Evolutionary conservation across 116 monocot species (phyloP).

Genomic region (Iris pallida): DNA sequence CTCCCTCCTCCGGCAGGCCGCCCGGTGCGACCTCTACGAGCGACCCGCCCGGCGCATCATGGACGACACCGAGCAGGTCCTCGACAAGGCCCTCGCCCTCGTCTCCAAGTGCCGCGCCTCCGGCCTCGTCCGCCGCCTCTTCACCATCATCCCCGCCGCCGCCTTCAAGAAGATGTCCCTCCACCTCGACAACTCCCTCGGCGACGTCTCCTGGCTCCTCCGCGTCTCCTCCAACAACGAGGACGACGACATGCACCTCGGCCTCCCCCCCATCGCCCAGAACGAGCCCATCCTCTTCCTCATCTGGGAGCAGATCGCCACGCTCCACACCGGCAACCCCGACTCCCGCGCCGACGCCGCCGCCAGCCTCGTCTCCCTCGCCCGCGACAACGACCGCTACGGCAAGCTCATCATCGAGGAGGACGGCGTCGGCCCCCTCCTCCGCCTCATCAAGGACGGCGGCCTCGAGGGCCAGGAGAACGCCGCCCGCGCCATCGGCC

Average conservation of each 20-base stretch:
- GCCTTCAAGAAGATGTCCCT: conserved; percentile 67
- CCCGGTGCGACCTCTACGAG: conserved; percentile 82
- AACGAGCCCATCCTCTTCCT: conserved; percentile 90
- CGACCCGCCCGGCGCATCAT: conserved; percentile 86
- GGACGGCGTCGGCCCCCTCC: conserved; percentile 69
- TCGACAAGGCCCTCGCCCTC: conserved; percentile 69
- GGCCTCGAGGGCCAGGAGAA: conserved; percentile 73
- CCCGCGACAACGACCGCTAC: conserved; percentile 80
- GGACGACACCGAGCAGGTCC: conserved; percentile 79
- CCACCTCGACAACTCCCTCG: conserved; percentile 81
- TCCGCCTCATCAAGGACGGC: conserved; percentile 83
- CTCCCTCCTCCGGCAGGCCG: conserved; percentile 75
- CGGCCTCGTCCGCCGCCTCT: conserved; percentile 51
- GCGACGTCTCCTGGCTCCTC: conserved; percentile 90
- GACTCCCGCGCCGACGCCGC: conserved; percentile 67
- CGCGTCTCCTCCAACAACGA: conserved; percentile 56
- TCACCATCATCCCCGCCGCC: conserved; percentile 70
- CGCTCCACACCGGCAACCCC: conserved; percentile 56
- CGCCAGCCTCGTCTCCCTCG: conserved; percentile 71
- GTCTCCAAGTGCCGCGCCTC: conserved; percentile 59
- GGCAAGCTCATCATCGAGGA: conserved; percentile 89
- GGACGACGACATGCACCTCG: conserved; percentile 52
- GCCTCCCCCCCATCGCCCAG: conserved; percentile 86
- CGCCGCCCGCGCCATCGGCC: conserved; percentile 63
- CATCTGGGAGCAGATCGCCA: conserved; percentile 96